Evolutionary conservation across 2,329 filamentous ascomycete genomes (phyloP).

Genomic region (Fusarium sp.): DNA sequence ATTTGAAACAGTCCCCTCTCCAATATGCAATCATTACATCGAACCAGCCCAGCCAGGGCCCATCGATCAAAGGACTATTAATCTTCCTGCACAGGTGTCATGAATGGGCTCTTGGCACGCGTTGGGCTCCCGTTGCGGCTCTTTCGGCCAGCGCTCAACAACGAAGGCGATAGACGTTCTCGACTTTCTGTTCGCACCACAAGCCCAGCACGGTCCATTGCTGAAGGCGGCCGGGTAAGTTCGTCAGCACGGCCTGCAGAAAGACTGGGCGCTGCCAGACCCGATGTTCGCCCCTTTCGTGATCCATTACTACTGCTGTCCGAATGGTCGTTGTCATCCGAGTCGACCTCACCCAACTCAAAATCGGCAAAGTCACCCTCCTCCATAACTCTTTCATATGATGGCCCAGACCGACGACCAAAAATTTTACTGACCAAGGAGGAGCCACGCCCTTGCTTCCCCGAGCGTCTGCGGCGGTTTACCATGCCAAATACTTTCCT

Average conservation of each 20-base stretch:
- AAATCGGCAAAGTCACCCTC: conserved; percentile 81
- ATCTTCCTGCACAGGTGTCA: conserved; percentile 61
- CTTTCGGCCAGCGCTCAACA: conserved; percentile 67
- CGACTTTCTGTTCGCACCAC: conserved; percentile 87
- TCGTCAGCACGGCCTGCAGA: conserved; percentile 65
- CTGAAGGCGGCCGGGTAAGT: conserved; percentile 53
- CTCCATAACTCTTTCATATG: conserved; percentile 87
- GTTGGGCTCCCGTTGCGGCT: conserved; percentile 69
- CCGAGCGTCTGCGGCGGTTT: conserved; percentile 46
- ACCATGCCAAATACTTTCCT: conserved; percentile 47
- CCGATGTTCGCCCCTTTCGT: conserved; percentile 70
- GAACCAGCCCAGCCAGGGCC: neutral
- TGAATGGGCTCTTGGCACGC: conserved; percentile 68
- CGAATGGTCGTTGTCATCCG: conserved; percentile 72
- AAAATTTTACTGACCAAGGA: conserved; percentile 74
- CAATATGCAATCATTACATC: neutral
- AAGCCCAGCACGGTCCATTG: conserved; percentile 76
- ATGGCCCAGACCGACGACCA: conserved; percentile 61
- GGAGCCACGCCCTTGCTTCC: conserved; percentile 62
- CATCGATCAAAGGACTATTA: conserved; percentile 31
- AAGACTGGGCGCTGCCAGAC: conserved; percentile 74
- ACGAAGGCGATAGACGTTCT: conserved; percentile 74
- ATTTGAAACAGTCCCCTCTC: neutral
- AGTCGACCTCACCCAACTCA: conserved; percentile 77
- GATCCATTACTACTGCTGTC: conserved; percentile 70